Conservation (phyloP, 345 rosid genomes). For the Aquilaria sinensis region DNA sequence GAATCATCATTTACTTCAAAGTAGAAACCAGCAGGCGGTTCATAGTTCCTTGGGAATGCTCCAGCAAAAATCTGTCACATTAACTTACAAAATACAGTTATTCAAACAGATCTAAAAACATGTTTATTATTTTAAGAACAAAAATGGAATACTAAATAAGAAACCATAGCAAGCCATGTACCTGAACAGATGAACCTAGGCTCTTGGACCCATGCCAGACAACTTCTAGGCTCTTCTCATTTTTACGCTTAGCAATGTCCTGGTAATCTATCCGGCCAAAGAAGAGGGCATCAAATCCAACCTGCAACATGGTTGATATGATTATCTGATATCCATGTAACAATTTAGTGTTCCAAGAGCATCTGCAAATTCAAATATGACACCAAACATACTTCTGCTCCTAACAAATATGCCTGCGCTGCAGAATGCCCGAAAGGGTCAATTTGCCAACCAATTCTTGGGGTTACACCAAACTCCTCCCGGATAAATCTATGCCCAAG, state of each 20-base stretch:
- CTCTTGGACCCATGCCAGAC: conserved; percentile 90
- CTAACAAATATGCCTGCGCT: conserved; percentile 91
- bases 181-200: conserved; percentile 87
- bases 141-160: conserved; percentile 1
- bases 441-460: conserved; percentile 99
- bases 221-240: conserved; percentile 91
- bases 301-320: conserved; percentile 36
- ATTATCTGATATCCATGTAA: conserved; percentile 7
- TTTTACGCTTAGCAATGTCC: conserved; percentile 74
- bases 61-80: conserved; percentile 81
- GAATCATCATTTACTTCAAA: conserved; percentile 79
- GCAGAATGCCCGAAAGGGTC: conserved; percentile 99
- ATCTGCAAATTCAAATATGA: not conserved
- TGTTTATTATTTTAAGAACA: not conserved
- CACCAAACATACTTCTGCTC: conserved; percentile 63
- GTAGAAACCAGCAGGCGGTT: conserved; percentile 93
- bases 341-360: conserved; percentile 4
- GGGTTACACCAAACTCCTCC: conserved; percentile 77
- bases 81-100: not conserved
- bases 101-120: too few relatives aligned
- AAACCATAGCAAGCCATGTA: conserved; percentile 12
- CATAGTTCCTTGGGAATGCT: conserved; percentile 87
- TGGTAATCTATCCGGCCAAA: conserved; percentile 96
- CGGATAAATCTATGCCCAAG: conserved; percentile 84
- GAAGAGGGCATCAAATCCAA: conserved; percentile 91